Conservation (phyloP, 768 basidiomycete genomes). For the Psilocybe cyanescens region DNA sequence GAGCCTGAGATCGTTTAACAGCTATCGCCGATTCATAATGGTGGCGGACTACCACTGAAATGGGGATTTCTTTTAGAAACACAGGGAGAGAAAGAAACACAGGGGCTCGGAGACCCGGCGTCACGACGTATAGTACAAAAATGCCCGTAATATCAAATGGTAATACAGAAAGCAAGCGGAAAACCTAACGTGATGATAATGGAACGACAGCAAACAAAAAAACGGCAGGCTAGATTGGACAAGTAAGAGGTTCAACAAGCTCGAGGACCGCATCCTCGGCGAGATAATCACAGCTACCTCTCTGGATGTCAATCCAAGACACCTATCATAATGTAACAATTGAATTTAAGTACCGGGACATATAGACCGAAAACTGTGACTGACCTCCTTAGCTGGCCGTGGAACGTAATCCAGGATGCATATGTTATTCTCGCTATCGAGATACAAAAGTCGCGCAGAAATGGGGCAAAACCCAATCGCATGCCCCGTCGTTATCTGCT, state of each 20-base stretch:
- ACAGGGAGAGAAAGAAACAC: too few species aligned
- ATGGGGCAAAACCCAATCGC: conserved; percentile 7
- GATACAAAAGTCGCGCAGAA: conserved; percentile 7
- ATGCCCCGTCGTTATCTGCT: not conserved
- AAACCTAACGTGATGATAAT: too few species aligned
- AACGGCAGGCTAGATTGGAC: too few species aligned
- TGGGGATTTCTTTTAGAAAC: too few species aligned
- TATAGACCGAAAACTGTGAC: not conserved
- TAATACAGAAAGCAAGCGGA: too few species aligned
- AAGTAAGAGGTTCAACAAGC: not conserved
- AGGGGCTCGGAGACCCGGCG: too few species aligned
- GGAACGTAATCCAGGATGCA: conserved; percentile 6
- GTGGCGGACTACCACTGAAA: too few species aligned
- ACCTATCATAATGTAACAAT: not conserved
- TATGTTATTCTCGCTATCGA: not conserved
- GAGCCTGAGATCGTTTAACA: too few species aligned
- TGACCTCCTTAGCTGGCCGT: not conserved
- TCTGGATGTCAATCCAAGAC: not conserved
- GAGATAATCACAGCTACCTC: not conserved
- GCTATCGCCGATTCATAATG: too few species aligned
- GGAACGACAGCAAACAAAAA: too few species aligned
- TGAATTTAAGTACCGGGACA: not conserved
- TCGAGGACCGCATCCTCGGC: not conserved
- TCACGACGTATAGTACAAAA: too few species aligned
- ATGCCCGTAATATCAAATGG: too few species aligned